These are phyloP conservation scores for Lactarius evosmus DNA, from an alignment of 768 basidiomycete species.

Conservation along the genomic window DNA sequence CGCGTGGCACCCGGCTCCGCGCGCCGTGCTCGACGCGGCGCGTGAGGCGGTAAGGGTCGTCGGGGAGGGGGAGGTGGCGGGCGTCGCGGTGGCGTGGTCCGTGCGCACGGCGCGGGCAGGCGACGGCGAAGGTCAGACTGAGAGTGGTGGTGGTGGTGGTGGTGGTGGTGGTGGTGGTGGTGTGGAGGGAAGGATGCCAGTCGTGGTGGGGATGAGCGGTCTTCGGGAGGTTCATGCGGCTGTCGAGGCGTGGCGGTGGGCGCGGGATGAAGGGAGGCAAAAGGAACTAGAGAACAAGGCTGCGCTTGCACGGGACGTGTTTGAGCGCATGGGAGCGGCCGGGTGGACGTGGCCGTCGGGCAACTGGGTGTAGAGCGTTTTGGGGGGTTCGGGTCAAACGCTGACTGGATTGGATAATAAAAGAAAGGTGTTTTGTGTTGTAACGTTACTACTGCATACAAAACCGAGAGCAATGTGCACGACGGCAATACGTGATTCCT, in stretches of 20 bases:
- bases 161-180: neutral
- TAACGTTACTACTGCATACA: neutral
- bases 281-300: conserved; percentile 45
- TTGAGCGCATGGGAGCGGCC: conserved; percentile 49
- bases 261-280: conserved; percentile 41
- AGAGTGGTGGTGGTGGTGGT: neutral
- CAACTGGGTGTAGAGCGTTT: conserved; percentile 12
- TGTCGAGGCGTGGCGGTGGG: conserved; percentile 62
- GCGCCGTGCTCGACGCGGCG: conserved; percentile 44
- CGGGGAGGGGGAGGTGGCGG: conserved; percentile 48
- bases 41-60: conserved; percentile 35
- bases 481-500: neutral
- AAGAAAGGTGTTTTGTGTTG: neutral
- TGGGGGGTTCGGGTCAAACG: neutral
- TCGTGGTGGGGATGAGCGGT: conserved; percentile 71
- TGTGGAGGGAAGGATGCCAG: conserved; percentile 42
- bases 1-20: conserved; percentile 76
- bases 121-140: conserved; percentile 29
- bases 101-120: conserved; percentile 44
- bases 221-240: conserved; percentile 72
- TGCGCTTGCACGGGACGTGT: conserved; percentile 41
- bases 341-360: conserved; percentile 42
- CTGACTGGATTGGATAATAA: neutral
- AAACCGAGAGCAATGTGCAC: neutral
- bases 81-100: conserved; percentile 72